Percentiles rank a stretch among this genome's conserved stretches.
Evolutionary conservation across 163 green algal species (phyloP).

Genomic region (Chlamydomonas reinhardtii): DNA sequence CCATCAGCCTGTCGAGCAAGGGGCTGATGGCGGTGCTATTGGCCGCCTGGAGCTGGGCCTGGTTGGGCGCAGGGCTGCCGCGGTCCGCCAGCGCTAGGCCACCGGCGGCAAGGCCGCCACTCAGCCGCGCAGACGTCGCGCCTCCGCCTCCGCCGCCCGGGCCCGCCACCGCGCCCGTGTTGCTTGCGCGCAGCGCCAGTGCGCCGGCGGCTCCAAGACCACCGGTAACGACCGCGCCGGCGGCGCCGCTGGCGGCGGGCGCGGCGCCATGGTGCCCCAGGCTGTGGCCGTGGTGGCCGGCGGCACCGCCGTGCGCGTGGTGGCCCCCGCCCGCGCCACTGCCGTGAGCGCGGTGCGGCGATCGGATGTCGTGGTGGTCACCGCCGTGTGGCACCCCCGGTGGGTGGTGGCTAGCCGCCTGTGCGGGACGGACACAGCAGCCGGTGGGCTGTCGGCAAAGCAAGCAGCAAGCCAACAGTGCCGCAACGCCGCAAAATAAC

Average conservation of each 20-base stretch:
- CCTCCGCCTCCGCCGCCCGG: no score
- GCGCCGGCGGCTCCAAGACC: no score
- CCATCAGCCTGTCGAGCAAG: background rate
- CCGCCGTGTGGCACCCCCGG: background rate
- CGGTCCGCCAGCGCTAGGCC: background rate
- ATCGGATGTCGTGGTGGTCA: background rate
- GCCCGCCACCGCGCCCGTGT: no score
- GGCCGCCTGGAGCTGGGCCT: conserved; percentile 9
- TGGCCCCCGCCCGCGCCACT: background rate
- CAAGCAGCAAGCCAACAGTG: no score
- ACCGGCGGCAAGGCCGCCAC: background rate
- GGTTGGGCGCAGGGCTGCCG: conserved; percentile 24
- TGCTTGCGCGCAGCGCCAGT: no score
- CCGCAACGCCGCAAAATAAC: no score
- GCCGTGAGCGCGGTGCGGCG: background rate
- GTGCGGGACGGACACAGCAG: background rate
- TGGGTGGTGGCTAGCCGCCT: conserved; percentile 33
- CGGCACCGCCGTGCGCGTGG: background rate
- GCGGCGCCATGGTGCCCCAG: background rate
- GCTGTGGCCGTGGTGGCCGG: background rate
- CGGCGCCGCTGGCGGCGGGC: no score
- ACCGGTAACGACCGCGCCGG: no score
- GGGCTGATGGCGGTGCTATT: conserved; percentile 37
- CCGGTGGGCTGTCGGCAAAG: no score
- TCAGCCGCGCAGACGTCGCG: no score